Evolutionary conservation across 2,329 filamentous ascomycete genomes (phyloP).

Genomic region (Dothideomycetes sp.): DNA sequence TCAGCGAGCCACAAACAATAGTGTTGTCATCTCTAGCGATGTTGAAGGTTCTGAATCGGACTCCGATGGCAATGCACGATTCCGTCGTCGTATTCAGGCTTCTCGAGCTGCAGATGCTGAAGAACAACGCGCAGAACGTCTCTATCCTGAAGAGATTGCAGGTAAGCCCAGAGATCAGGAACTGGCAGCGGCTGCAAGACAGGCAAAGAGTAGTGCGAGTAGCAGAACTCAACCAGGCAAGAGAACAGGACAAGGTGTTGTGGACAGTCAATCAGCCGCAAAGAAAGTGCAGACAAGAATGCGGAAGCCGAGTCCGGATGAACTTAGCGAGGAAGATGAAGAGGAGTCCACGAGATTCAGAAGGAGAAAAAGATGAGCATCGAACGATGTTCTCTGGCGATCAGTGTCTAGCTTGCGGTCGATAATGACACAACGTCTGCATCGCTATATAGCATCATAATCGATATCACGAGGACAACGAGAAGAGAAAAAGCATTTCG

Average conservation of each 20-base stretch:
- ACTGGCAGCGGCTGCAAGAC: slow-evolving; percentile 9
- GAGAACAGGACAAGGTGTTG: slow-evolving; percentile 14
- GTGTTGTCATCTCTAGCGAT: slow-evolving; percentile 4
- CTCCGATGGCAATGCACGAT: slow-evolving; percentile 19
- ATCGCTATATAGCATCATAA: too few relatives aligned
- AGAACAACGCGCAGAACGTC: slow-evolving; percentile 4
- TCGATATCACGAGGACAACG: too few relatives aligned
- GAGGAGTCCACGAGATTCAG: slow-evolving; percentile 50
- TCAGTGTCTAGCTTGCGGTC: too few relatives aligned
- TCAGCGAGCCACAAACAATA: slow-evolving; percentile 12
- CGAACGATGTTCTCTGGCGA: too few relatives aligned
- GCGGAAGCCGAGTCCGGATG: slow-evolving; percentile 12
- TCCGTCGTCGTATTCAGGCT: slow-evolving; percentile 23
- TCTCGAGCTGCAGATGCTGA: slow-evolving; percentile 23
- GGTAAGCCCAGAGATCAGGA: slow-evolving; percentile 12
- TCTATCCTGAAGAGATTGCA: slow-evolving; percentile 16
- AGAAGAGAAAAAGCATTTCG: too few relatives aligned
- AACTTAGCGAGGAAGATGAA: slow-evolving; percentile 39
- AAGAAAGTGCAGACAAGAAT: slow-evolving; percentile 27
- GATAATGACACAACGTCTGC: too few relatives aligned
- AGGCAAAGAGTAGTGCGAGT: slow-evolving; percentile 5
- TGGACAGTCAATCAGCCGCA: slow-evolving; percentile 15
- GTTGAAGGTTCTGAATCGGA: slow-evolving; percentile 12
- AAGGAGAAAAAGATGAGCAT: slow-evolving; percentile 31
- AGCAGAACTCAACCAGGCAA: slow-evolving; percentile 12